phyloP scores from a whole-genome alignment of 2,329 filamentous ascomycete species.

The Colletotrichum paranaense region DNA sequence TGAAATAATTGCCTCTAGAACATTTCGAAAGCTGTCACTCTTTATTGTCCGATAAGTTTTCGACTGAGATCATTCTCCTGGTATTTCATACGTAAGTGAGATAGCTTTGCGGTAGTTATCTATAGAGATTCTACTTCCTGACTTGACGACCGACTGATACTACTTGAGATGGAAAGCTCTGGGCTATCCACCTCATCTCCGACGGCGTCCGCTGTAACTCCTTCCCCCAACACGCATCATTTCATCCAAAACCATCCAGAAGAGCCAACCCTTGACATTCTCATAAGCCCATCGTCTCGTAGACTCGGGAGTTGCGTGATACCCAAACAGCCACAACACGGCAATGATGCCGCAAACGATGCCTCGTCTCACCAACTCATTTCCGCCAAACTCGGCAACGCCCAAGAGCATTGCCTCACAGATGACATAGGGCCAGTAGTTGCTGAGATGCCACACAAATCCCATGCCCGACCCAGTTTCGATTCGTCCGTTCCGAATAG shows the following conservation, averaged over 20 bases:
- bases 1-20: too few relatives aligned
- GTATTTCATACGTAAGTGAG: too few relatives aligned
- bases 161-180: too few relatives aligned
- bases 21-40: too few relatives aligned
- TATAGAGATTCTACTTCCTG: too few relatives aligned
- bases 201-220: constrained; percentile 11
- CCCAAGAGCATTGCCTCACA: constrained; percentile 37
- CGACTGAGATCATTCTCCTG: too few relatives aligned
- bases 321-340: constrained; percentile 37
- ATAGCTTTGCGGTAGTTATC: too few relatives aligned
- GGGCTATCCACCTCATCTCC: background rate
- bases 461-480: background rate
- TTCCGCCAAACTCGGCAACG: constrained; percentile 38
- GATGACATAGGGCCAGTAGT: constrained; percentile 38
- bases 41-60: too few relatives aligned
- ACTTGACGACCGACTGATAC: too few relatives aligned
- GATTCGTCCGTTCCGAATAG: constrained; percentile 36
- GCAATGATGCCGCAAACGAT: constrained; percentile 35
- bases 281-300: constrained; percentile 38
- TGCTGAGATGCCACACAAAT: constrained; percentile 37
- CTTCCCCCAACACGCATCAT: constrained; percentile 35
- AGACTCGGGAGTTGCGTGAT: constrained; percentile 35
- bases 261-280: constrained; percentile 37
- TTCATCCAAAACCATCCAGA: constrained; percentile 37
- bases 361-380: constrained; percentile 35